These are phyloP conservation scores for Aspergillus carlsbadensis DNA, from an alignment of 495 filamentous ascomycete species.

Conservation along the genomic window DNA sequence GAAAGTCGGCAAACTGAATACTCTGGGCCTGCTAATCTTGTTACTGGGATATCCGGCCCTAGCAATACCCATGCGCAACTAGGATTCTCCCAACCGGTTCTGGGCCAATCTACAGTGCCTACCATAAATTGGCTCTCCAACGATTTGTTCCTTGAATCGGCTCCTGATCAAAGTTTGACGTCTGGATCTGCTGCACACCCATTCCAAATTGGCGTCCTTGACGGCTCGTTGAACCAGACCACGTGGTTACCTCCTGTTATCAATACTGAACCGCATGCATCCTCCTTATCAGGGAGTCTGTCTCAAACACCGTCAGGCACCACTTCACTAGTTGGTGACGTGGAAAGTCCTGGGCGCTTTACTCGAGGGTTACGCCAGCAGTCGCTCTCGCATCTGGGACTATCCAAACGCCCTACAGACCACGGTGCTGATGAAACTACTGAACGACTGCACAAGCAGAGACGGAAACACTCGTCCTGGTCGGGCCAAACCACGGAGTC, in stretches of 20 bases:
- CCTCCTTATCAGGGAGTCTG: conserved; percentile 19
- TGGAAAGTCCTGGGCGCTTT: conserved; percentile 20
- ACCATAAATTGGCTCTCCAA: conserved; percentile 39
- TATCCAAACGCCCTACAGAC: conserved; percentile 29
- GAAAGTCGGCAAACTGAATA: conserved; percentile 19
- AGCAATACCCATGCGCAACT: conserved; percentile 26
- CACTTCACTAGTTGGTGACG: conserved; percentile 20
- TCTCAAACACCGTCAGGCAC: conserved; percentile 25
- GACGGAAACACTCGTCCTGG: conserved; percentile 27
- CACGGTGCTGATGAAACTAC: conserved; percentile 39
- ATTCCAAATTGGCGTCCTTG: conserved; percentile 16
- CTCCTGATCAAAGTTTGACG: neutral
- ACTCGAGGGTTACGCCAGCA: conserved; percentile 20
- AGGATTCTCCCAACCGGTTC: conserved; percentile 23
- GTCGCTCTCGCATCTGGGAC: conserved; percentile 20
- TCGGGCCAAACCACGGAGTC: conserved; percentile 18
- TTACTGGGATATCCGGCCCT: conserved; percentile 21
- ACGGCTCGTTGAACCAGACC: conserved; percentile 20
- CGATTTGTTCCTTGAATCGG: conserved; percentile 10
- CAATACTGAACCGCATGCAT: conserved; percentile 16
- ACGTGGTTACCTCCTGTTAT: conserved; percentile 35
- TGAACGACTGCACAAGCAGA: conserved; percentile 31
- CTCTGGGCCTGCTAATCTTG: conserved; percentile 6
- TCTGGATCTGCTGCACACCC: conserved; percentile 16
- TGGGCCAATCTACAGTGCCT: conserved; percentile 28